Percentiles rank a stretch among this genome's conserved stretches.
Conservation (phyloP, 306 rosid species). For the Citrullus colocynthis region DNA sequence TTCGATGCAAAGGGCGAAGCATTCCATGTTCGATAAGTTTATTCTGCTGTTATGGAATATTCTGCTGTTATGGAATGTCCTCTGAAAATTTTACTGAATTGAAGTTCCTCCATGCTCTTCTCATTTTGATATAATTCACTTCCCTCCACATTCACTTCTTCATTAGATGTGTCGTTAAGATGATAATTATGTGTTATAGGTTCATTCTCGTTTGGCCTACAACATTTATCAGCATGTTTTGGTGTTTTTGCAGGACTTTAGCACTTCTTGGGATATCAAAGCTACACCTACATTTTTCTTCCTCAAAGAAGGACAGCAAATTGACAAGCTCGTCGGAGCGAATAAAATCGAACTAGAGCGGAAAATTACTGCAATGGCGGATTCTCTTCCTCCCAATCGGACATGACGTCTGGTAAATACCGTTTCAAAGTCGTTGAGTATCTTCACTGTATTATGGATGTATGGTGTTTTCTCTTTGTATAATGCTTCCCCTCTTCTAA, state of each 20-base stretch:
- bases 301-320: slow-evolving; percentile 65
- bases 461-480: background rate
- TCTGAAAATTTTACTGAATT: background rate
- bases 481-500: background rate
- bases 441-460: background rate
- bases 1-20: background rate
- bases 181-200: background rate
- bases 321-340: slow-evolving; percentile 97
- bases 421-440: background rate
- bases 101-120: background rate
- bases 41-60: background rate
- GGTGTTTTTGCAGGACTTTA: slow-evolving; percentile 58
- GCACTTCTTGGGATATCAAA: slow-evolving; percentile 91
- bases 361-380: slow-evolving; percentile 47
- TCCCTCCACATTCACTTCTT: background rate
- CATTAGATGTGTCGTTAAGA: background rate
- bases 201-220: background rate
- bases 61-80: background rate
- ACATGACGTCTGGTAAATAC: slow-evolving; percentile 16
- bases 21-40: background rate
- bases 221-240: background rate
- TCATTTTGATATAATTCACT: background rate
- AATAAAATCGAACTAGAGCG: slow-evolving; percentile 82
- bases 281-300: slow-evolving; percentile 98
- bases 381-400: slow-evolving; percentile 18